A percentile compares a stretch with the other conserved stretches of the same genome.
Conservation (phyloP, 139 green algal species). For the Auxenochlorella pyrenoidosa region DNA sequence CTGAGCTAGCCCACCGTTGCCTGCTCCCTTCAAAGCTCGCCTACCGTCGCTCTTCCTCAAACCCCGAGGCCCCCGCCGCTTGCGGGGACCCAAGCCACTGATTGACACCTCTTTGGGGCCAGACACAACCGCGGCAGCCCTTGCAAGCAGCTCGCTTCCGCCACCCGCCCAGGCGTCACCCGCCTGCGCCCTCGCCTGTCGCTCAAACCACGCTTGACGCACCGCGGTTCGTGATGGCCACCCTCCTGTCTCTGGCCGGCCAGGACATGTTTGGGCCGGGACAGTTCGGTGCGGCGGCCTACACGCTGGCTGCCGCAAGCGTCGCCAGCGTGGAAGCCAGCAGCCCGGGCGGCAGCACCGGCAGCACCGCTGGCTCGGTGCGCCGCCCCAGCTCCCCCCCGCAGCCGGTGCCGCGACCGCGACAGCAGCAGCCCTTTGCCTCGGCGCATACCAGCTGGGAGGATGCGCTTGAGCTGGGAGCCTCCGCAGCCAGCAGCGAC, state of each 20-base stretch:
- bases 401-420: not conserved
- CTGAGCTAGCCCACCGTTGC: not conserved
- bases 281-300: not conserved
- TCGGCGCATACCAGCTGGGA: not conserved
- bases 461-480: not conserved
- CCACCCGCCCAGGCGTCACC: not conserved
- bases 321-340: not conserved
- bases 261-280: not conserved
- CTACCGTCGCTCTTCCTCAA: not conserved
- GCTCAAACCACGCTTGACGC: too few species aligned
- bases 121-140: too few species aligned
- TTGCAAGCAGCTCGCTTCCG: not conserved
- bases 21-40: not conserved
- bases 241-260: not conserved
- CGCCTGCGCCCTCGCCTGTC: not conserved
- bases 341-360: not conserved
- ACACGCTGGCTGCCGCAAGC: not conserved
- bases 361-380: not conserved
- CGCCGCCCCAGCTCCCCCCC: conserved; percentile 7
- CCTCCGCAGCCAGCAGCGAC: conserved; percentile 26
- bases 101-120: not conserved
- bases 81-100: too few species aligned
- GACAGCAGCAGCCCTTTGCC: not conserved
- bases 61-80: not conserved
- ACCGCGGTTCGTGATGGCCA: not conserved